Conservation (phyloP, 257 asterid genomes). For the Osmanthus fragrans region DNA sequence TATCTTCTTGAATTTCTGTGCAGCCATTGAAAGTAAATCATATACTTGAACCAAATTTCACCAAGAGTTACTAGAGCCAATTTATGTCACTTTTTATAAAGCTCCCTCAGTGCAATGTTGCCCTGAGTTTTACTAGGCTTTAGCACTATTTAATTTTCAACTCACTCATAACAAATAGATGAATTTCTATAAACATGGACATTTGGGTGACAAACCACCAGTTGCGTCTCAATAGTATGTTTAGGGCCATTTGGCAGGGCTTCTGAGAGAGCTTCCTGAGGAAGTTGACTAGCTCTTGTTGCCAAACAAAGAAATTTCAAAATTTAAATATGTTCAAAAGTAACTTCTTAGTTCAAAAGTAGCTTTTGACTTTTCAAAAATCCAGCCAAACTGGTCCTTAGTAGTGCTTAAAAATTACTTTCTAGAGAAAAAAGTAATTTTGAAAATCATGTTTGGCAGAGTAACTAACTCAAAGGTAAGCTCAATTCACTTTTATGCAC, state of each 20-base stretch:
- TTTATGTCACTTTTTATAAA: not conserved
- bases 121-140: not conserved
- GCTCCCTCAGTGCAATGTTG: not conserved
- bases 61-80: not conserved
- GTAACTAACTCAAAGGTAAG: not conserved
- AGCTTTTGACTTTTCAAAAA: too few species aligned
- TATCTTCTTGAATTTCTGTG: slow-evolving; percentile 71
- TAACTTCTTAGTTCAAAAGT: too few species aligned
- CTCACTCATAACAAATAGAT: not conserved
- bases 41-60: not conserved
- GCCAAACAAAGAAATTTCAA: too few species aligned
- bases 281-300: too few species aligned
- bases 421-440: not conserved
- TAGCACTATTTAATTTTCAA: not conserved
- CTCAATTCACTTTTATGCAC: not conserved
- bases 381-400: too few species aligned
- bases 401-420: not conserved
- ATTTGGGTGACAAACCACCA: not conserved
- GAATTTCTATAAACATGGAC: not conserved
- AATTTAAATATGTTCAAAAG: too few species aligned
- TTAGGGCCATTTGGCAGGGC: not conserved
- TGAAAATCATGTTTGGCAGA: slow-evolving; percentile 2
- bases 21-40: slow-evolving; percentile 17
- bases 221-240: not conserved
- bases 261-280: too few species aligned